Evolutionary conservation across 169 alveolate genomes (phyloP).

Genomic region (Plasmodium chabaudi): DNA sequence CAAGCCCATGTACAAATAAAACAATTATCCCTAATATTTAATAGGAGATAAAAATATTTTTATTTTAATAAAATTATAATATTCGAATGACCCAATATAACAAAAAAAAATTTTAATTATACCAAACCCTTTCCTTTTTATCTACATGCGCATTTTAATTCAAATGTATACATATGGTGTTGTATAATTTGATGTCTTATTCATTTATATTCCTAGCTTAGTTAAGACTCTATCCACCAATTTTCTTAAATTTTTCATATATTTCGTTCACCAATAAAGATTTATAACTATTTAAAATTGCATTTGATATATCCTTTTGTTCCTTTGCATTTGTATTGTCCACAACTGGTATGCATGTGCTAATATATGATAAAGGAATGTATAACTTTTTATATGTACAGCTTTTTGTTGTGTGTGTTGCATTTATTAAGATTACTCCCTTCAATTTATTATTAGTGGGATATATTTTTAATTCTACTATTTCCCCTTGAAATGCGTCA

Average conservation of each 20-base stretch:
- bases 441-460: constrained; percentile 39
- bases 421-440: constrained; percentile 53
- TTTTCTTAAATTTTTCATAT: constrained; percentile 55
- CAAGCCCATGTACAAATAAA: no score
- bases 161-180: no score
- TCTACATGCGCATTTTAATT: no score
- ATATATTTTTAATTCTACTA: constrained; percentile 38
- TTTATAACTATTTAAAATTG: constrained; percentile 38
- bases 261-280: constrained; percentile 49
- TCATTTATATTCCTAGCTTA: neutral
- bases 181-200: no score
- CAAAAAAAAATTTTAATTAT: no score
- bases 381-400: constrained; percentile 20
- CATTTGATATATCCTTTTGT: constrained; percentile 2
- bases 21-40: no score
- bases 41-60: no score
- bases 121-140: no score
- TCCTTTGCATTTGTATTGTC: neutral
- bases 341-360: constrained; percentile 31
- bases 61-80: no score
- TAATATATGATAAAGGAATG: constrained; percentile 34
- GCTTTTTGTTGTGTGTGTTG: neutral
- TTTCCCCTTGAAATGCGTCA: constrained; percentile 34
- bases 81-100: no score
- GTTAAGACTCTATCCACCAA: constrained; percentile 25